Base-by-base conservation (phyloP, 352 stramenopile genomes). In the Globisporangium heterothallicum region DNA sequence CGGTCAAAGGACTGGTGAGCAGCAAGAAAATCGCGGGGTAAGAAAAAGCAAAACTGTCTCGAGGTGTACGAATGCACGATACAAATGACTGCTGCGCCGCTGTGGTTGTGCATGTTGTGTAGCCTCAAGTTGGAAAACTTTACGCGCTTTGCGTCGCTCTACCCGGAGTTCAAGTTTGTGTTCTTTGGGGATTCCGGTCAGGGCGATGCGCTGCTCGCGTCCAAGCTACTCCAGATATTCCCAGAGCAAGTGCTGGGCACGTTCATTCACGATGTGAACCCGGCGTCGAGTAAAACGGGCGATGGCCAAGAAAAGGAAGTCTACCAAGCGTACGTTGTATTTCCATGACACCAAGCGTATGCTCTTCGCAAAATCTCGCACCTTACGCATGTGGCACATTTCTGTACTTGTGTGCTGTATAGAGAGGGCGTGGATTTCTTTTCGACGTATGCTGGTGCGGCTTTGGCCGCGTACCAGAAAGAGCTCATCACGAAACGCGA, bases 111-210 rank as follows among this genome's bases (percentile, higher is more conserved):
- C 18, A 47, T 57, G 32, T 36, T 36, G 13, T 51, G 2, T 29
- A 90, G 66, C 40, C 55, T 90, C 40, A 93, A 93, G 59, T 59
- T 91, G 32, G 72, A 91, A 47, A 93, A 91, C 62, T 93, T 93
- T 42, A 70, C 62, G 48, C 78, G 83, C 32, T 90, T 88, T 45
- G 78, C 78, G 16, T 71, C 76, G 19, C 51, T 93, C 12, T 93
- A 91, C 54, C 83, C 83, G 8, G 83, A 93, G 55, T 93, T 86
- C 58, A 79, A 84, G 45, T 93, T 93, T 49, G 74, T 93, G 6
- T 93, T 93, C 58, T 90, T 93, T 47, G 83, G 83, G 1, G 83
- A 93, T 44, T 89, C 76, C 16, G 83, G 83, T 0, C 83, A 93
- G 63, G 83, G 83, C 12, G 83, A 93, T 49, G 76, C 79, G 10